These are phyloP conservation scores for Avena insularis DNA, from an alignment of 176 grass and related monocot genomes.

Conservation along the genomic window DNA sequence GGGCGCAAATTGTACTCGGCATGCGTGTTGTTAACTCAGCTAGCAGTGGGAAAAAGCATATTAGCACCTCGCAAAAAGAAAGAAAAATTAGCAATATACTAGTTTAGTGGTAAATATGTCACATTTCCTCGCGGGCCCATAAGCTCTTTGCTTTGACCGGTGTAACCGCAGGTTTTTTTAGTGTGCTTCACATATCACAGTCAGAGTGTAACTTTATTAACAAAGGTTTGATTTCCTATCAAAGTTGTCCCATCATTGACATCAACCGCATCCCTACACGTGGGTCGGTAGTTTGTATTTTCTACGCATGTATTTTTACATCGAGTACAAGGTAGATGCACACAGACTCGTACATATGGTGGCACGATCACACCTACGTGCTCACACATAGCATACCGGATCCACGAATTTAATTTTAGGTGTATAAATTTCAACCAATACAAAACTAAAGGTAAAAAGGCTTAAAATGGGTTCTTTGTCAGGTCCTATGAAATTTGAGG, in stretches of 20 bases:
- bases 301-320: neutral
- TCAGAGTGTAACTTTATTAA: neutral
- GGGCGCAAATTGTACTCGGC: neutral
- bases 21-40: constrained; percentile 22
- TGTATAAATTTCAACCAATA: too few relatives aligned
- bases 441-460: too few relatives aligned
- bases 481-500: too few relatives aligned
- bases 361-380: too few relatives aligned
- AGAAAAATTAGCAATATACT: constrained; percentile 4
- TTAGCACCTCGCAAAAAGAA: neutral
- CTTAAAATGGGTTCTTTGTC: too few relatives aligned
- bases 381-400: too few relatives aligned
- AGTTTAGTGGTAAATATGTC: constrained; percentile 18
- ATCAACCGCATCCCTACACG: neutral
- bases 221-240: neutral
- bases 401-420: too few relatives aligned
- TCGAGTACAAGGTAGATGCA: too few relatives aligned
- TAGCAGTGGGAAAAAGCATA: constrained; percentile 1
- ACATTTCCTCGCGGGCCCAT: neutral
- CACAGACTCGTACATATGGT: too few relatives aligned
- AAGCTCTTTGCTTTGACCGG: neutral
- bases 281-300: neutral
- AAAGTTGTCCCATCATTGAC: neutral
- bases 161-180: neutral
- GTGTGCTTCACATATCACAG: neutral